Percentiles rank a stretch among this genome's conserved stretches.
Conservation (phyloP, 1,139 yeast genomes). For the Candida smagusa region DNA sequence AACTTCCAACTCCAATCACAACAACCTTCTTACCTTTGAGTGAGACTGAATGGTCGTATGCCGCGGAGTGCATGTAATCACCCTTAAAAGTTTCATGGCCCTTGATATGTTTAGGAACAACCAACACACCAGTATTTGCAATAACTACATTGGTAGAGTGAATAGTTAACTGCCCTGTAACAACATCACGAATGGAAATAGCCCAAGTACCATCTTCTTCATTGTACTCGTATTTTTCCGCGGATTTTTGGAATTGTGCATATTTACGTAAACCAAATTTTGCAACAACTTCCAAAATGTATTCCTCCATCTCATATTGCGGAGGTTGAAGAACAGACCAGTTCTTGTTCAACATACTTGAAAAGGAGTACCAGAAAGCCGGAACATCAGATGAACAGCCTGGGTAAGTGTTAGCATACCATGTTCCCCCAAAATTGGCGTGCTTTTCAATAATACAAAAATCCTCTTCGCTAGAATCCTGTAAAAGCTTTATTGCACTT, state of each 20-base stretch:
- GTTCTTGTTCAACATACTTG: conserved; percentile 36
- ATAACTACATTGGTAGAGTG: conserved; percentile 30
- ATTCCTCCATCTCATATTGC: conserved; percentile 47
- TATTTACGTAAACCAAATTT: conserved; percentile 31
- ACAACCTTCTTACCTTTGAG: conserved; percentile 24
- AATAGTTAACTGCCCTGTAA: conserved; percentile 25
- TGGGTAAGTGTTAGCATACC: conserved; percentile 54
- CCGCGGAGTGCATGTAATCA: conserved; percentile 45
- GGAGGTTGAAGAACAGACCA: conserved; percentile 49
- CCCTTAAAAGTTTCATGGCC: conserved; percentile 46
- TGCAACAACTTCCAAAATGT: conserved; percentile 37
- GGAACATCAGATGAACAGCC: conserved; percentile 55
- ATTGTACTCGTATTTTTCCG: conserved; percentile 28
- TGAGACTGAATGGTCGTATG: conserved; percentile 43
- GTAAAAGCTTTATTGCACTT: conserved; percentile 28
- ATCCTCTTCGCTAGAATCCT: conserved; percentile 30
- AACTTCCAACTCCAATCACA: conserved; percentile 25
- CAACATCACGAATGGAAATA: conserved; percentile 28
- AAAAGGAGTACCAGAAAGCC: conserved; percentile 46
- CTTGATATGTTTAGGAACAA: conserved; percentile 28
- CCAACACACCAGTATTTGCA: conserved; percentile 40
- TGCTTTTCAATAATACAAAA: conserved; percentile 44
- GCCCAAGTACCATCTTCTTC: conserved; percentile 36
- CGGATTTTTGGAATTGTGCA: conserved; percentile 22
- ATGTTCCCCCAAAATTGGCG: conserved; percentile 49